Evolutionary conservation across 495 filamentous ascomycete species (phyloP).

Genomic region (Penicillium canescens): DNA sequence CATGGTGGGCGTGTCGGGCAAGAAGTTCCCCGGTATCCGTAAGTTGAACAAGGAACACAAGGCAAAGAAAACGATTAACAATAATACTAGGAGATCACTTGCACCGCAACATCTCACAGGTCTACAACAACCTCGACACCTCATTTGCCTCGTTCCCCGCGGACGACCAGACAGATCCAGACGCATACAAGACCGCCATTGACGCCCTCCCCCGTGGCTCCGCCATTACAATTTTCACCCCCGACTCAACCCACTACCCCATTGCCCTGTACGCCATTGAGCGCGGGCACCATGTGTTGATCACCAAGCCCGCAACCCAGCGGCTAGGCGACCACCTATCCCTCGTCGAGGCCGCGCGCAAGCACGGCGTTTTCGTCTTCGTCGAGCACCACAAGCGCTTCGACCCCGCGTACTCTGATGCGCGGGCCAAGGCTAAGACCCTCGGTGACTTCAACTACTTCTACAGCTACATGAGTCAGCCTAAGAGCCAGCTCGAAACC

Average conservation of each 20-base stretch:
- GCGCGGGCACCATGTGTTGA: constrained; percentile 81
- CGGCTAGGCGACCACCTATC: constrained; percentile 73
- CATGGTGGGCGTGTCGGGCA: constrained; percentile 88
- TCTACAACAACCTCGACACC: constrained; percentile 84
- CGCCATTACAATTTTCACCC: constrained; percentile 96
- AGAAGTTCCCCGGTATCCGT: constrained; percentile 90
- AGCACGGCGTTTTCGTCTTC: constrained; percentile 84
- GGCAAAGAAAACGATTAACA: constrained; percentile 3
- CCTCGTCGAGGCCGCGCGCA: constrained; percentile 69
- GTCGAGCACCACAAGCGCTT: constrained; percentile 96
- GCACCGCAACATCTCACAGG: constrained; percentile 80
- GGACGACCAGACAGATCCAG: constrained; percentile 67
- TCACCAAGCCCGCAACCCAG: constrained; percentile 95
- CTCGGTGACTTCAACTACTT: constrained; percentile 97
- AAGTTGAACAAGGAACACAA: constrained; percentile 27
- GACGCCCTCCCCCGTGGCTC: constrained; percentile 79
- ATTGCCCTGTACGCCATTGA: constrained; percentile 93
- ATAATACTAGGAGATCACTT: constrained; percentile 68
- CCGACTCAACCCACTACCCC: constrained; percentile 91
- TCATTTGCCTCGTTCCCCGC: constrained; percentile 80
- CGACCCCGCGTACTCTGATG: constrained; percentile 90
- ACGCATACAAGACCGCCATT: constrained; percentile 88
- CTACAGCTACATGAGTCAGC: constrained; percentile 95
- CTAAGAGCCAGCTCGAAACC: constrained; percentile 88
- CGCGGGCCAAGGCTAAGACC: constrained; percentile 64